Evolutionary conservation across 2,329 filamentous ascomycete genomes (phyloP), one percentile per base, ranked within the genome.

Genomic region (Pyrenochaeta sp.): DNA sequence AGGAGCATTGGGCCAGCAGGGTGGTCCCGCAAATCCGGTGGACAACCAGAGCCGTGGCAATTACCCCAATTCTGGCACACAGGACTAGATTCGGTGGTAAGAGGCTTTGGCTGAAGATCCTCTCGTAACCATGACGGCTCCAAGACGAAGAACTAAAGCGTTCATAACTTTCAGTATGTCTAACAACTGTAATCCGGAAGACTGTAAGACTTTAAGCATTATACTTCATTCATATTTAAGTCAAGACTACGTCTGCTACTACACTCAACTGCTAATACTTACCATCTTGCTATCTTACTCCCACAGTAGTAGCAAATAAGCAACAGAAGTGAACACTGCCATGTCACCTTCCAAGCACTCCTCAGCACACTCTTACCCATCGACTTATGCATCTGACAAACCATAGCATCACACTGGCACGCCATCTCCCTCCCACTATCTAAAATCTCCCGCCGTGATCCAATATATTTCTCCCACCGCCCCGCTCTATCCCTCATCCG

Each of bases 1-100:
- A 7, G 81, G 81, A 9, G 72, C 79, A 3, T 59, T 80, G 51
- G 81, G 80, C 1, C 80, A 83, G 71, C 71, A 71, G 27, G 80
- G 81, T n/a, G 81, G 80, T 2, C 80, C 81, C 39, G 82, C 81
- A 47, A 77, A 75, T 53, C 67, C 69, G 2, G 70, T 74, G 7
- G 68, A 62, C 25, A 65, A 73, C 22, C 55, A 61, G 34, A 57
- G 52, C 13, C 50, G 56, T 30, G 59, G 56, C 5, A 67, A 65
- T 22, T 72, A 72, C 44, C 69, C 68, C 0, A 73, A 73, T 37
- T 60, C 60, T 43, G 67, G 66, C n/a, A 65, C 56, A 24, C 32
- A 46, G 40, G 51, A 52, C 24, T 62, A 58, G 47, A 3, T 46
- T 12, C 1, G 9, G 8, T 15, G 3, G 22, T 25, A 13, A 13